Base-by-base conservation (phyloP, 2,329 filamentous ascomycete species). In the Septoria petroselini region DNA sequence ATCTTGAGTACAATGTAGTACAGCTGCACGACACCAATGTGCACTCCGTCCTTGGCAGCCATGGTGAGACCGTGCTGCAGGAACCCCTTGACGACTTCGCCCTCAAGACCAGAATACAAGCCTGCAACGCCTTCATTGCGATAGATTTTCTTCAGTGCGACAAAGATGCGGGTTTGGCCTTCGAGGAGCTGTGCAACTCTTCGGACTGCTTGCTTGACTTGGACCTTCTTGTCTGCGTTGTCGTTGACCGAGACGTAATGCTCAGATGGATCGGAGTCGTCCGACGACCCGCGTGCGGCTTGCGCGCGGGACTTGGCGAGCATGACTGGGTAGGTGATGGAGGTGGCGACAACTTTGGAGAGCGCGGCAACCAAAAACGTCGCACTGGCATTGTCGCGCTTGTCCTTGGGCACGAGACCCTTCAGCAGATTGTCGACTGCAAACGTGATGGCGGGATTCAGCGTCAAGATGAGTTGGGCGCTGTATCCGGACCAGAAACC, bases 401-500 rank as follows among this genome's bases (percentile, higher is more conserved):
- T 77, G 31, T 74, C 71, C 6, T 73, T 70, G 3, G 77, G 74
- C 1, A 89, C 73, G 6, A 84, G 71, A 44, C 80, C 76, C 58
- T 85, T 83, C 15, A 93, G 72, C 8, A 83, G 70, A 59, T 88
- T 84, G 63, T 94, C 88, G 23, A 95, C 73, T 59, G 91, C 83
- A 65, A 95, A 91, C 0, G 91, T 95, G 56, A 95, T 78, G 57
- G 85, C 85, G 1, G 91, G 90, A 62, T 95, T 95, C 21, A 95
- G 74, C 1, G 90, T 91, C 42, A 95, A 71, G 31, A 95, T 76
- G 50, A 95, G 68, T 17, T 80, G 84, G 1, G 89, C 88, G 15
- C 86, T 88, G 67, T 95, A 95, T 0, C 90, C 90, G 0, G 88
- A 85, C 91, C 90, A 95, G 61, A 95, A 85, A 2, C 88, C 89